Evolutionary conservation across 106 monocot species (phyloP).

Genomic region (Platanthera guangdongensis): DNA sequence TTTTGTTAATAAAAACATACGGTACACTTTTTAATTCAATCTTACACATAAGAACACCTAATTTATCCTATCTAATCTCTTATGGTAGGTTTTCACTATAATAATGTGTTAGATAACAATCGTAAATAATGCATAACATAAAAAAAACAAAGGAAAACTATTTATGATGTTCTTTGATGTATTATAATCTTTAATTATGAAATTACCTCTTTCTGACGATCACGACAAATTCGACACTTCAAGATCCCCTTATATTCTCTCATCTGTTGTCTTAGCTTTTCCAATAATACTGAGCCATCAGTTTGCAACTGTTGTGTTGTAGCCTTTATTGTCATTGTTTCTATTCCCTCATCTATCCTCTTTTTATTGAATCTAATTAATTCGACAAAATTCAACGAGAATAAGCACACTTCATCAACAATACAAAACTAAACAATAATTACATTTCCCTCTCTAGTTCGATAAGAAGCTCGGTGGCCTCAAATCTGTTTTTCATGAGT

Average conservation of each 20-base stretch:
- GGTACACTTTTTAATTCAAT: no score
- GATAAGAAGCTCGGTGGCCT: slow-evolving; percentile 53
- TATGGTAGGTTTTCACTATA: no score
- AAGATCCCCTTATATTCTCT: slow-evolving; percentile 57
- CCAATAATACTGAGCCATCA: slow-evolving; percentile 31
- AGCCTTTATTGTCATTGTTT: slow-evolving; percentile 38
- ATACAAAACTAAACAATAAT: background rate
- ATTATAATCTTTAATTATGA: background rate
- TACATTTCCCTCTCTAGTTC: slow-evolving; percentile 91
- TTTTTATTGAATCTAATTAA: slow-evolving; percentile 42
- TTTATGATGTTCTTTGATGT: background rate
- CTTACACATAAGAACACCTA: no score
- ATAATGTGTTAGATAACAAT: no score
- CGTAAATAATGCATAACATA: no score
- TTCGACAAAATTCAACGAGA: background rate
- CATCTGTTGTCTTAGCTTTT: slow-evolving; percentile 53
- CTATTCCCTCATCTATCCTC: slow-evolving; percentile 44
- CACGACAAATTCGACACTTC: slow-evolving; percentile 48
- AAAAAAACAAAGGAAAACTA: no score
- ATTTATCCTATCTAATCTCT: no score
- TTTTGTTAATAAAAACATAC: no score
- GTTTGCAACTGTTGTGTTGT: slow-evolving; percentile 21
- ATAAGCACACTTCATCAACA: slow-evolving; percentile 4
- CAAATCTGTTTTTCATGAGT: slow-evolving; percentile 32
- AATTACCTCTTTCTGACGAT: slow-evolving; percentile 56